Conservation (phyloP, 2,329 filamentous ascomycete species). For the Ampelomyces quisqualis region DNA sequence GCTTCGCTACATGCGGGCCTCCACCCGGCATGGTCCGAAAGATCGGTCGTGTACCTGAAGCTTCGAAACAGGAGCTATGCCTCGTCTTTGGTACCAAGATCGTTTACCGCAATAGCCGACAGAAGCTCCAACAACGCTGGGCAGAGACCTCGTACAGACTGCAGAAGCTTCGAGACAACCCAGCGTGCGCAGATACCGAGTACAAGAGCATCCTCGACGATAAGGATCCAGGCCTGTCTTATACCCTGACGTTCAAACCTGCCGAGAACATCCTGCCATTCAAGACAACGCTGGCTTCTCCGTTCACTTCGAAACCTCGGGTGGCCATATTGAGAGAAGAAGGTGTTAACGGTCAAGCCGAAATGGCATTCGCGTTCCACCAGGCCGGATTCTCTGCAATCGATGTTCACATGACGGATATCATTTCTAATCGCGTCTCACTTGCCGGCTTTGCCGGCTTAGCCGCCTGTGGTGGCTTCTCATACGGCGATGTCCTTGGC, state of each 20-base stretch:
- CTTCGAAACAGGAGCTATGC: slow-evolving; percentile 71
- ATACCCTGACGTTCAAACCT: slow-evolving; percentile 78
- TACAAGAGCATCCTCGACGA: slow-evolving; percentile 73
- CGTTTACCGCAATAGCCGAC: slow-evolving; percentile 68
- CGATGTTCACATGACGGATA: slow-evolving; percentile 95
- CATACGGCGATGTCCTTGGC: slow-evolving; percentile 86
- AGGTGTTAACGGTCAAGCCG: slow-evolving; percentile 92
- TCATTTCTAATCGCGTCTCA: slow-evolving; percentile 74
- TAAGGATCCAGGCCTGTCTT: slow-evolving; percentile 78
- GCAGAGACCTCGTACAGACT: slow-evolving; percentile 84
- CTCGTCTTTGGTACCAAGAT: slow-evolving; percentile 70
- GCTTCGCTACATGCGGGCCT: slow-evolving; percentile 87
- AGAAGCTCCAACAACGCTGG: slow-evolving; percentile 83
- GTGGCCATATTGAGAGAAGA: slow-evolving; percentile 95
- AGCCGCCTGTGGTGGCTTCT: slow-evolving; percentile 95
- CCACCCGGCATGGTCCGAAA: slow-evolving; percentile 78
- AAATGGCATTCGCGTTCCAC: slow-evolving; percentile 96
- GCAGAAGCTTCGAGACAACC: slow-evolving; percentile 88
- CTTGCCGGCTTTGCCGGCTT: slow-evolving; percentile 82
- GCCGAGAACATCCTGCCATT: slow-evolving; percentile 73
- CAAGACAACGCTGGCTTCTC: slow-evolving; percentile 60
- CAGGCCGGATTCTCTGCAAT: slow-evolving; percentile 87
- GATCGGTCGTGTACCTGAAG: slow-evolving; percentile 73
- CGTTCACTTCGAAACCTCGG: slow-evolving; percentile 65
- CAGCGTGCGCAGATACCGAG: slow-evolving; percentile 80